Evolutionary conservation across 306 rosid genomes (phyloP).

Genomic region (Luffa acutangula): DNA sequence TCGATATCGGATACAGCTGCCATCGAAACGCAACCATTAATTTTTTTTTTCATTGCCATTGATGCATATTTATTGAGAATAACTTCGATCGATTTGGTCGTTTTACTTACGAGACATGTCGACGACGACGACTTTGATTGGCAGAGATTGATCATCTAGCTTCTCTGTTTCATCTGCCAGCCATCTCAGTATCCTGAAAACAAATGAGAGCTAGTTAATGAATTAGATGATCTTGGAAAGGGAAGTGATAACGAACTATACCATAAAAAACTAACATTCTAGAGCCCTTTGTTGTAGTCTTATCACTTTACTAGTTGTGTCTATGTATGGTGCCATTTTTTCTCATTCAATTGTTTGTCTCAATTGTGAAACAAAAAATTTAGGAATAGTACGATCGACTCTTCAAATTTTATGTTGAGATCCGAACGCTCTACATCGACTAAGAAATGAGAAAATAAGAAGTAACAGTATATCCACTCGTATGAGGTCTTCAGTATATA

Average conservation of each 20-base stretch:
- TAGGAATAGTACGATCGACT: too few relatives aligned
- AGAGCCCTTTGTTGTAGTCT: too few relatives aligned
- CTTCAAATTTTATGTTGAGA: too few relatives aligned
- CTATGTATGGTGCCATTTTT: too few relatives aligned
- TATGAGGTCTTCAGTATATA: too few relatives aligned
- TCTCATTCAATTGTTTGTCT: too few relatives aligned
- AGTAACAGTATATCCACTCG: too few relatives aligned
- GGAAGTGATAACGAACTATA: not conserved
- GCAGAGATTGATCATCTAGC: slow-evolving; percentile 7
- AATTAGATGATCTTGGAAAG: not conserved
- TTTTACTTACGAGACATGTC: slow-evolving; percentile 75
- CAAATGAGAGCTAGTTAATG: not conserved
- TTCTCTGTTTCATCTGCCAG: slow-evolving; percentile 41
- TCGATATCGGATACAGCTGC: slow-evolving; percentile 81
- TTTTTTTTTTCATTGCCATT: not conserved
- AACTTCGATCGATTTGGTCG: not conserved
- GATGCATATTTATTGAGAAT: not conserved
- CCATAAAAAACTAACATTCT: too few relatives aligned
- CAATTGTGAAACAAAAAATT: too few relatives aligned
- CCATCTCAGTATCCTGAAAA: slow-evolving; percentile 65
- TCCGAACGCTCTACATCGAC: too few relatives aligned
- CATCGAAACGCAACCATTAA: not conserved
- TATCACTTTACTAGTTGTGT: too few relatives aligned
- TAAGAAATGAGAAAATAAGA: too few relatives aligned
- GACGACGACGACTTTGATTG: slow-evolving; percentile 34